Percentiles rank a stretch among this genome's conserved stretches.
Conservation (phyloP, 2,329 filamentous ascomycete genomes). For the Thermoascus crustaceus region DNA sequence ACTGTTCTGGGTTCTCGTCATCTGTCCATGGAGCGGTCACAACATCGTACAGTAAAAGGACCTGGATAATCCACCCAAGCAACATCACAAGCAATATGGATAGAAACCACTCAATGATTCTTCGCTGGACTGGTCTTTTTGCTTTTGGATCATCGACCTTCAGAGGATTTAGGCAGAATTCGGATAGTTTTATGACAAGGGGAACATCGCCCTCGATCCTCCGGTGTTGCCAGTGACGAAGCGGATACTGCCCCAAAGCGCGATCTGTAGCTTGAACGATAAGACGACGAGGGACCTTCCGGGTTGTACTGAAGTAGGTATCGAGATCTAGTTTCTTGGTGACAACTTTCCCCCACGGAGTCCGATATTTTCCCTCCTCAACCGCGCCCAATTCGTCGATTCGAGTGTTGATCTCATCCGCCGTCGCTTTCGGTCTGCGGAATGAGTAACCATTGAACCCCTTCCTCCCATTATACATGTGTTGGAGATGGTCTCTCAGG, state of each 20-base stretch:
- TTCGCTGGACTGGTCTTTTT: no score
- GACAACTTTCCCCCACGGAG: no score
- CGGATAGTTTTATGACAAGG: not conserved
- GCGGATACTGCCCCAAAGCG: not conserved
- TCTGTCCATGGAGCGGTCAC: conserved; percentile 10
- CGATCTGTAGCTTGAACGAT: conserved; percentile 1
- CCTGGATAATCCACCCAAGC: conserved; percentile 9
- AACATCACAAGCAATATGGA: conserved; percentile 3
- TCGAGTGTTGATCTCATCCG: no score
- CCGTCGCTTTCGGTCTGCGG: no score
- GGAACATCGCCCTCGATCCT: not conserved
- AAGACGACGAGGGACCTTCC: not conserved
- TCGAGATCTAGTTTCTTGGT: no score
- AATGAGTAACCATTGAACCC: no score
- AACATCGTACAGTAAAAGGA: conserved; percentile 8
- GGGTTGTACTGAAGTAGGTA: no score
- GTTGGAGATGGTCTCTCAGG: no score
- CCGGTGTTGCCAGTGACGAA: not conserved
- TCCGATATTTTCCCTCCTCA: no score
- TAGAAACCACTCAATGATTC: no score
- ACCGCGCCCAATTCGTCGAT: no score
- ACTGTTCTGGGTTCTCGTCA: conserved; percentile 5
- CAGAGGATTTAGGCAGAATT: not conserved
- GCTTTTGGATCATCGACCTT: not conserved
- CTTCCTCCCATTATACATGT: no score